Conservation (phyloP, 2,329 filamentous ascomycete species). For the Colletotrichum graminicola region DNA sequence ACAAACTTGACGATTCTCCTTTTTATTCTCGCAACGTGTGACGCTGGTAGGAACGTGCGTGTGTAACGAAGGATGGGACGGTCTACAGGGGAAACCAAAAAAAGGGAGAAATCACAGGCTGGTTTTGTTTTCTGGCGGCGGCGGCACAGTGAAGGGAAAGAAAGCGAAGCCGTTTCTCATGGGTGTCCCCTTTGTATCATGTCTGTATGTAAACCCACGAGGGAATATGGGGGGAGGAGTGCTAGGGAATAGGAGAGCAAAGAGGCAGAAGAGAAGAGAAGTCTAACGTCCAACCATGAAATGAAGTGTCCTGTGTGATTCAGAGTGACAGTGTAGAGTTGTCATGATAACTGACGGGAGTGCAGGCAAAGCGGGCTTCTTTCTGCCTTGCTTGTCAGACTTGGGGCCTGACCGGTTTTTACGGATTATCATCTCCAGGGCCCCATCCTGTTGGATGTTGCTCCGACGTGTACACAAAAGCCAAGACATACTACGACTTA, state of each 20-base stretch:
- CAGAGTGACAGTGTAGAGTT: not conserved
- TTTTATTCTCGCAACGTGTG: slow-evolving; percentile 31
- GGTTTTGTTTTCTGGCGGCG: not conserved
- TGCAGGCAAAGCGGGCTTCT: not conserved
- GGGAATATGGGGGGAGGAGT: not conserved
- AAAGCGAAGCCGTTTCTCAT: not conserved
- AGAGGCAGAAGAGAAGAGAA: not conserved
- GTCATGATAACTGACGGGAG: not conserved
- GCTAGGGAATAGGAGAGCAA: not conserved
- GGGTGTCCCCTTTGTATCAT: slow-evolving; percentile 40
- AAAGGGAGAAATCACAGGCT: slow-evolving; percentile 26
- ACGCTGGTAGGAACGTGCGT: slow-evolving; percentile 27
- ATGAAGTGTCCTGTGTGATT: not conserved
- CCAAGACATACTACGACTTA: not conserved
- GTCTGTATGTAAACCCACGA: slow-evolving; percentile 41
- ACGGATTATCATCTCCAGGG: too few species aligned
- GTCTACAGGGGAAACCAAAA: slow-evolving; percentile 14
- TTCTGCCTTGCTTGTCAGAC: not conserved
- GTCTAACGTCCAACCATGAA: not conserved
- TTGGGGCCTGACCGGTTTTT: not conserved
- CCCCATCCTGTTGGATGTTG: not conserved
- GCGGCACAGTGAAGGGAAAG: slow-evolving; percentile 1
- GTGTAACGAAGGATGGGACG: slow-evolving; percentile 9
- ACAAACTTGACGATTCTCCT: slow-evolving; percentile 6
- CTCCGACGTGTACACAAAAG: not conserved